Conservation (phyloP, 2,329 filamentous ascomycete species). For the Blumeria graminis region DNA sequence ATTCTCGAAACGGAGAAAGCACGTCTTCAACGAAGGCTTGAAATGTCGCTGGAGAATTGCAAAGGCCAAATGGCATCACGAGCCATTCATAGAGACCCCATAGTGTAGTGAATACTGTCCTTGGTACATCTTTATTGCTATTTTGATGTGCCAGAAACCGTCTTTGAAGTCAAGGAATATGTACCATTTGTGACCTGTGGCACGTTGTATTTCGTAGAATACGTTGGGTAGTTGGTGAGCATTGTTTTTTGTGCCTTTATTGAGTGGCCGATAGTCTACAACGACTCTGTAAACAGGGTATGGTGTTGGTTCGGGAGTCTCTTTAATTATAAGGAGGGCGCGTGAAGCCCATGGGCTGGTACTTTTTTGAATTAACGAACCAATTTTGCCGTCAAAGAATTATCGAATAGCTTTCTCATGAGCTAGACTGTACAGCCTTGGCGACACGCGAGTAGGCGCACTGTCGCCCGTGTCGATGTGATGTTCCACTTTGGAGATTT, state of each 20-base stretch:
- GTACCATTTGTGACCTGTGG: neutral
- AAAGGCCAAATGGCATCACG: conserved; percentile 1
- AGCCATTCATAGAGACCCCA: neutral
- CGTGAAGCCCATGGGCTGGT: no score
- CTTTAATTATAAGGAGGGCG: no score
- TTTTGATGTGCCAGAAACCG: neutral
- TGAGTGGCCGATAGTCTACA: no score
- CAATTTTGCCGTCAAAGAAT: no score
- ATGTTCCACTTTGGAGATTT: no score
- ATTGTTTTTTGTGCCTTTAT: neutral
- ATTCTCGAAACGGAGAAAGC: neutral
- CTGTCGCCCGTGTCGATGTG: no score
- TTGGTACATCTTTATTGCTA: neutral
- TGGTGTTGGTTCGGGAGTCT: no score
- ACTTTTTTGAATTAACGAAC: no score
- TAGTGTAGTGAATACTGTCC: neutral
- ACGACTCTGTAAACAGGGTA: neutral
- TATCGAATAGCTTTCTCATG: no score
- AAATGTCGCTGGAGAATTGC: neutral
- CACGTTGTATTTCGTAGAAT: neutral
- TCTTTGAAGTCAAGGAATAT: neutral
- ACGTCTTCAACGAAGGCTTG: neutral
- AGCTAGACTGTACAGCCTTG: no score
- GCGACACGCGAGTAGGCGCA: no score
- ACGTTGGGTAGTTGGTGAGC: neutral